Evolutionary conservation across 805 yeast genomes (phyloP).

Genomic region (Candida hungchunana): DNA sequence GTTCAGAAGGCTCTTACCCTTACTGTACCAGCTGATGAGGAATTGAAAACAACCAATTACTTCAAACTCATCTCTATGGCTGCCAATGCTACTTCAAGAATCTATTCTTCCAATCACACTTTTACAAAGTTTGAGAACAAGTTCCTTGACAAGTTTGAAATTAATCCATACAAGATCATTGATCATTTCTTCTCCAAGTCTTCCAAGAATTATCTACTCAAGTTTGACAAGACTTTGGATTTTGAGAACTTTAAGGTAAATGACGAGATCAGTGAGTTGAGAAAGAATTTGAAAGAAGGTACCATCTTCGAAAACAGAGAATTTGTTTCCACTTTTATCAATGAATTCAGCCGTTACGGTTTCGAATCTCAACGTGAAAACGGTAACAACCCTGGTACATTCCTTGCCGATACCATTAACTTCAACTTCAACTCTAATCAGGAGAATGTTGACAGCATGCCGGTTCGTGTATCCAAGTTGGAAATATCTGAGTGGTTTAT

Average conservation of each 20-base stretch:
- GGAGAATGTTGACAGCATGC: slow-evolving; percentile 22
- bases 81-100: slow-evolving; percentile 33
- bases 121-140: slow-evolving; percentile 37
- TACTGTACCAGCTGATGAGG: slow-evolving; percentile 29
- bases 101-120: slow-evolving; percentile 30
- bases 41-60: slow-evolving; percentile 25
- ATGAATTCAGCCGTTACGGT: slow-evolving; percentile 25
- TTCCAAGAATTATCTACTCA: slow-evolving; percentile 30
- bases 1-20: slow-evolving; percentile 34
- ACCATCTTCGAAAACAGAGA: slow-evolving; percentile 24
- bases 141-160: slow-evolving; percentile 37
- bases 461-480: slow-evolving; percentile 33
- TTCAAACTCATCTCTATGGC: slow-evolving; percentile 31
- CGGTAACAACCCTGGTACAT: slow-evolving; percentile 20
- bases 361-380: slow-evolving; percentile 21
- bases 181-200: slow-evolving; percentile 33
- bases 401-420: slow-evolving; percentile 28
- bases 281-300: slow-evolving; percentile 23
- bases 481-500: slow-evolving; percentile 37
- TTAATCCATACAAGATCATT: slow-evolving; percentile 34
- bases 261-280: slow-evolving; percentile 20
- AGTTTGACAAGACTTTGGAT: slow-evolving; percentile 29
- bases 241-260: slow-evolving; percentile 28
- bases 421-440: slow-evolving; percentile 26
- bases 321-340: slow-evolving; percentile 25